Evolutionary conservation across 2,329 filamentous ascomycete species (phyloP).

Genomic region (Colletotrichum horii): DNA sequence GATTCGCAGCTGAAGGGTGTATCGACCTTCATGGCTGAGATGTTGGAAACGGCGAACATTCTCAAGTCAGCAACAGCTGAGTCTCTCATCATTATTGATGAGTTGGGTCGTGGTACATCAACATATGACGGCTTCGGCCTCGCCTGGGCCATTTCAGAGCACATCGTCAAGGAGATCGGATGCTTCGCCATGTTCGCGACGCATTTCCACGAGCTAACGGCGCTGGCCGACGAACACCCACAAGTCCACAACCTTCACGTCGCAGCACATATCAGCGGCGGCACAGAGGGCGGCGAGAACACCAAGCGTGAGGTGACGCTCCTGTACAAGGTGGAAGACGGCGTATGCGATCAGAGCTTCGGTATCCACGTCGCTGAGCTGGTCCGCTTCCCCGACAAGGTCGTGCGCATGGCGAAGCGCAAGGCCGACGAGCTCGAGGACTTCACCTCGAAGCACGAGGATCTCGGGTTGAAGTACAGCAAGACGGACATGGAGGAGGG

Average conservation of each 20-base stretch:
- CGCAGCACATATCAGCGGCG: constrained; percentile 83
- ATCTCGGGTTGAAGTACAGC: constrained; percentile 65
- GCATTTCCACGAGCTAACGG: constrained; percentile 97
- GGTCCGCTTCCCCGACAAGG: constrained; percentile 94
- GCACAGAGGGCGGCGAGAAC: constrained; percentile 42
- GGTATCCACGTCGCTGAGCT: constrained; percentile 98
- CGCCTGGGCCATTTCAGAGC: constrained; percentile 98
- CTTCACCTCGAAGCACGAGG: constrained; percentile 81
- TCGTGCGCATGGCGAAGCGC: constrained; percentile 98
- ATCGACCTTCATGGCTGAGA: constrained; percentile 99
- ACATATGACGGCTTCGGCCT: constrained; percentile 98
- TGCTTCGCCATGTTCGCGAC: constrained; percentile 96
- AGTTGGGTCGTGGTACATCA: constrained; percentile 93
- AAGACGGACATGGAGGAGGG: constrained; percentile 91
- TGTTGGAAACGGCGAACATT: constrained; percentile 98
- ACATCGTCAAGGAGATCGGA: constrained; percentile 94
- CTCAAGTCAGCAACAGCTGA: constrained; percentile 95
- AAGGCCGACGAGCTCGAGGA: constrained; percentile 99
- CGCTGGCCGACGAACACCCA: constrained; percentile 82
- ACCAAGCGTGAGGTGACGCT: constrained; percentile 86
- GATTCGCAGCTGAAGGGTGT: constrained; percentile 98
- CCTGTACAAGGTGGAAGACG: constrained; percentile 94
- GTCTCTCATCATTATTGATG: constrained; percentile 97
- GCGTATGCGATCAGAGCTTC: constrained; percentile 96
- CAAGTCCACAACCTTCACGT: constrained; percentile 95